phyloP scores from a whole-genome alignment of 495 filamentous ascomycete species.

The Evansstolkia leycettana region DNA sequence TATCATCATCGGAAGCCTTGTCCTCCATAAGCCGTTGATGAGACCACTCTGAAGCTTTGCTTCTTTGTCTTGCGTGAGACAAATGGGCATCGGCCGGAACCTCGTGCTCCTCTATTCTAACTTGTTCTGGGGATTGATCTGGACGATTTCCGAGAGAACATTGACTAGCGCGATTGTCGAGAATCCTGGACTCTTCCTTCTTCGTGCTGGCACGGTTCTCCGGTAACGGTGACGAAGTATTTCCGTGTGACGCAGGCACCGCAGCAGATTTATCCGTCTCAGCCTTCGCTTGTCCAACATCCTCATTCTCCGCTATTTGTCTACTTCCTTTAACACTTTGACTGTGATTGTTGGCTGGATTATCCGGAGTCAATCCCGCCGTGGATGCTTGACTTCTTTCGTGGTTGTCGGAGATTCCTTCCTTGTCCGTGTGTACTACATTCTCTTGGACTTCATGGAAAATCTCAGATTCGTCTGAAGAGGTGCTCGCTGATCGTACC shows the following conservation, averaged over 20 bases:
- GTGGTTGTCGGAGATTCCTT: slow-evolving; percentile 2
- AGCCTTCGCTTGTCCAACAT: neutral
- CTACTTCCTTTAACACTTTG: no score
- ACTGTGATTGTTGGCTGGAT: no score
- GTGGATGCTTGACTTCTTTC: neutral
- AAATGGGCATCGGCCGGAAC: slow-evolving; percentile 5
- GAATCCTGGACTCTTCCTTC: neutral
- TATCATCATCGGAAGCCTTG: slow-evolving; percentile 30
- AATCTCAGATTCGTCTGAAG: slow-evolving; percentile 9
- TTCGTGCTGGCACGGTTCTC: neutral
- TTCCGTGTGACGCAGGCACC: neutral
- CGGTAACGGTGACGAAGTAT: neutral
- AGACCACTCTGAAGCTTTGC: slow-evolving; percentile 68
- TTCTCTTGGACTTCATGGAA: slow-evolving; percentile 14
- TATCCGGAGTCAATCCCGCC: neutral
- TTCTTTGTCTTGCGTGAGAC: slow-evolving; percentile 11
- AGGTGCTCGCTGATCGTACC: slow-evolving; percentile 6
- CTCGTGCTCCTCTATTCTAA: slow-evolving; percentile 1
- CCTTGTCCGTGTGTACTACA: neutral
- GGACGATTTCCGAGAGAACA: no score
- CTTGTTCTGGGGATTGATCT: slow-evolving; percentile 7
- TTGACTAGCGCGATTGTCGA: no score
- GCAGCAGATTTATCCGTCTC: neutral
- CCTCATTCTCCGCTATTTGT: neutral
- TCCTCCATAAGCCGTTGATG: slow-evolving; percentile 66